Base-by-base conservation (phyloP, 257 asterid genomes). In the Paulownia fortunei region DNA sequence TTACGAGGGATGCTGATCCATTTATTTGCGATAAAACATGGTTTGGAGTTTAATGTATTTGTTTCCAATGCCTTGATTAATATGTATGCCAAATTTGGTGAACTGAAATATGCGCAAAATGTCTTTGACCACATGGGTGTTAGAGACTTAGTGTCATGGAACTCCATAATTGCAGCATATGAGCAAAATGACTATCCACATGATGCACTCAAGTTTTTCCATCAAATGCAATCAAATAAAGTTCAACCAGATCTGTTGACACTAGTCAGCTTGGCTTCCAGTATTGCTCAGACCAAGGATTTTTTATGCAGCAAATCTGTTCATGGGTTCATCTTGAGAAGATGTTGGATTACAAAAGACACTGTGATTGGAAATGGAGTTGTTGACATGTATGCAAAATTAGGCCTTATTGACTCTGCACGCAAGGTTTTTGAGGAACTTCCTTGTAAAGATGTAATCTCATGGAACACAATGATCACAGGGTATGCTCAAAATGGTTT, bases 401-500 rank as follows among this genome's bases (percentile, higher is more conserved):
- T 89, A 83, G 97, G 98, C 75, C 34, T 85, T 49, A 69, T 83
- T 23, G 92, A 86, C 47, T 87, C 81, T 64, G 92, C 97, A 44
- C 84, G 62, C 62, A 80, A 84, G 83, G 89, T 87, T 56, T 94
- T 94, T 72, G 86, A 88, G 13, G 80, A 76, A 44, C 80, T 89
- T 73, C 88, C 86, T 73, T 42, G 67, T 72, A 94, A 87, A 78
- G 97, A 92, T 79, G 88, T 84, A 37, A 87, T 94, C 79, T 86
- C 98, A 18, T 93, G 97, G 96, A 93, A 89, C 87, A 85, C 98
- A 46, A 82, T 94, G 88, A 90, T 94, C 59, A 78, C 88, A 19
- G 91, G 98, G 34, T 91, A 88, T 85, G 87, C 97, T 69, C 98
- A 94, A 79, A 94, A 94, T 71, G 98, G 97, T 76, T 84, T 89